Percentiles rank a stretch among this genome's conserved stretches.
Evolutionary conservation across 1,139 yeast species (phyloP).

Genomic region (Kodamaea suecica): DNA sequence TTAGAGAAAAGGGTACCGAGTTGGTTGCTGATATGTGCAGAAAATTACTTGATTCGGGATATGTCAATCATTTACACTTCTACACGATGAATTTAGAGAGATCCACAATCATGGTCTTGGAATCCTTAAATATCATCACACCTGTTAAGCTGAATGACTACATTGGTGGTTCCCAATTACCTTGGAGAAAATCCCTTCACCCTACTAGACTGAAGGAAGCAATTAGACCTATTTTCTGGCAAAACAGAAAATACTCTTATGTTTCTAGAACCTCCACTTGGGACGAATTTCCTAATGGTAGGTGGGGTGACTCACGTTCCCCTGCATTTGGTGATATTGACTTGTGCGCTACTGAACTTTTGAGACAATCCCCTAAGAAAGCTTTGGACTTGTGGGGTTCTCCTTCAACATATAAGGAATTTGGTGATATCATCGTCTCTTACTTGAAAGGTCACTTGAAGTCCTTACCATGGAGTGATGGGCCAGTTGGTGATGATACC

Average conservation of each 20-base stretch:
- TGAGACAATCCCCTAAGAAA: slow-evolving; percentile 75
- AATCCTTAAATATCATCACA: slow-evolving; percentile 60
- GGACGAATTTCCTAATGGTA: slow-evolving; percentile 94
- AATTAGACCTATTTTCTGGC: slow-evolving; percentile 96
- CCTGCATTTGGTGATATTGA: slow-evolving; percentile 92
- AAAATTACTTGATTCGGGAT: slow-evolving; percentile 66
- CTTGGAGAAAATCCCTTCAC: slow-evolving; percentile 89
- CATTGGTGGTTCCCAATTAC: slow-evolving; percentile 48
- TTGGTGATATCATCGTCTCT: slow-evolving; percentile 57
- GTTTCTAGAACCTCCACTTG: slow-evolving; percentile 87
- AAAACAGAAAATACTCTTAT: slow-evolving; percentile 87
- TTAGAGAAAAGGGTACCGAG: slow-evolving; percentile 82
- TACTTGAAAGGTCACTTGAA: slow-evolving; percentile 69
- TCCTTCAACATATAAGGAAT: slow-evolving; percentile 59
- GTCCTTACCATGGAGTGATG: slow-evolving; percentile 94
- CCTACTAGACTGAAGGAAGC: slow-evolving; percentile 79
- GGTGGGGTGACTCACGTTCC: slow-evolving; percentile 93
- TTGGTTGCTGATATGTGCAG: slow-evolving; percentile 82
- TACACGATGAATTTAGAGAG: slow-evolving; percentile 95
- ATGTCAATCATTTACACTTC: slow-evolving; percentile 83
- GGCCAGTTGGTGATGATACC: slow-evolving; percentile 78
- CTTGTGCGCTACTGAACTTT: slow-evolving; percentile 71
- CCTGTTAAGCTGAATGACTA: slow-evolving; percentile 39
- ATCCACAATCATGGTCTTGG: slow-evolving; percentile 85
- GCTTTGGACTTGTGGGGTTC: slow-evolving; percentile 86